Evolutionary conservation across 2,329 filamentous ascomycete genomes (phyloP), one percentile per base, ranked within the genome.

Genomic region (Tolypocladium album): DNA sequence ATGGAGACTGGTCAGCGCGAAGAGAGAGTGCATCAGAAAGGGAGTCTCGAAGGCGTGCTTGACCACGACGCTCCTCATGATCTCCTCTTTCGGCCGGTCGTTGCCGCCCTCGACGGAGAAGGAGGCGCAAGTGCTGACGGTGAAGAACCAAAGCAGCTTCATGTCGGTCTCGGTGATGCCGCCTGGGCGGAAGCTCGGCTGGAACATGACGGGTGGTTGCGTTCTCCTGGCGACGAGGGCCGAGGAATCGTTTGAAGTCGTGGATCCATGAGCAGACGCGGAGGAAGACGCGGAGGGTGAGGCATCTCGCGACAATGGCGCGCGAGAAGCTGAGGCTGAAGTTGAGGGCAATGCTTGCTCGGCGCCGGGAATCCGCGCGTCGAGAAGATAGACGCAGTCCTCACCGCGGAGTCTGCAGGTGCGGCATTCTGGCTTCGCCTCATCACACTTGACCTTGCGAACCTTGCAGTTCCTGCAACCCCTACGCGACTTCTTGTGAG

Each of bases 121-220:
- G 17, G 78, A 78, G 3, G 69, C 61, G 63, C 71, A 79, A 11
- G 79, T 80, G 39, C 75, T 68, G 11, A 72, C 73, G 15, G 78
- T 79, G 65, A 82, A 84, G 65, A 82, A 81, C 80, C 81, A 84
- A 8, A 84, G 66, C 47, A 84, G 74, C 63, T 76, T 78, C 78
- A 84, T 80, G 61, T 84, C 80, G 34, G 71, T 64, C 39, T 73
- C 70, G 47, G 75, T 70, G 58, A 74, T 67, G 15, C 68, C 68
- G 1, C 61, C 60, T 1, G 77, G 68, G 12, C 63, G 75, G 63
- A 67, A 69, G 55, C 71, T 61, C 12, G 70, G 68, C 53, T 70
- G 66, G 24, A 63, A 56, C 42, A 67, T 59, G 42, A 69, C 58
- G 40, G 63, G 36, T 56, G 60, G 60, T 38, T 15, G 6, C 13